Conservation (phyloP, 2,329 filamentous ascomycete species). For the Botryotinia narcissicola region DNA sequence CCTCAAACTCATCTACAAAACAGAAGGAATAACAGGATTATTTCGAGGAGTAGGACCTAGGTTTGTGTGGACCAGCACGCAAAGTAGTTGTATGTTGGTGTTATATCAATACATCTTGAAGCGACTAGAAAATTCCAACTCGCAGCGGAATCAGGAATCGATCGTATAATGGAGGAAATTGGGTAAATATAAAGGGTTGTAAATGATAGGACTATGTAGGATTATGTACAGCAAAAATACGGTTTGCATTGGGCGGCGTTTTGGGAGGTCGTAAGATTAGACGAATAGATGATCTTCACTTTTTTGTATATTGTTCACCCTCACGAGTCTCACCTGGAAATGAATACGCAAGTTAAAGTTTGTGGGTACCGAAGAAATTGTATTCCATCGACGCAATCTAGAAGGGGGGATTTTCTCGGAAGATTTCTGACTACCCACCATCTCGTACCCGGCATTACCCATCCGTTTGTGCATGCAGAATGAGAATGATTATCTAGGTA, state of each 20-base stretch:
- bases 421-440: background rate
- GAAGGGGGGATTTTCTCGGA: background rate
- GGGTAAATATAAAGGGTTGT: background rate
- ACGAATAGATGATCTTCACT: constrained; percentile 24
- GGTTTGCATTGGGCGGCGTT: constrained; percentile 18
- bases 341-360: background rate
- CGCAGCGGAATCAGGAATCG: constrained; percentile 27
- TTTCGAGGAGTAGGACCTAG: constrained; percentile 93
- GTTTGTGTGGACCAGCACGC: constrained; percentile 94
- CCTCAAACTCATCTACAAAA: constrained; percentile 81
- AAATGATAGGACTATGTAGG: constrained; percentile 19
- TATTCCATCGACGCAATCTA: background rate
- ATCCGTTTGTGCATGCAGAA: background rate
- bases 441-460: background rate
- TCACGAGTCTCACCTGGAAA: background rate
- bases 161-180: constrained; percentile 26
- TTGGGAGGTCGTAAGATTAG: constrained; percentile 15
- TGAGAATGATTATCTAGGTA: background rate
- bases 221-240: constrained; percentile 19
- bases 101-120: constrained; percentile 86
- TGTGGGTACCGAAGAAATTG: background rate
- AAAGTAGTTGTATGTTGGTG: constrained; percentile 95
- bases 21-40: constrained; percentile 84
- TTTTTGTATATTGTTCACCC: background rate
- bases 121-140: constrained; percentile 58